These are phyloP conservation scores for Neonectria magnoliae DNA, from an alignment of 2,329 filamentous ascomycete species.

Conservation along the genomic window DNA sequence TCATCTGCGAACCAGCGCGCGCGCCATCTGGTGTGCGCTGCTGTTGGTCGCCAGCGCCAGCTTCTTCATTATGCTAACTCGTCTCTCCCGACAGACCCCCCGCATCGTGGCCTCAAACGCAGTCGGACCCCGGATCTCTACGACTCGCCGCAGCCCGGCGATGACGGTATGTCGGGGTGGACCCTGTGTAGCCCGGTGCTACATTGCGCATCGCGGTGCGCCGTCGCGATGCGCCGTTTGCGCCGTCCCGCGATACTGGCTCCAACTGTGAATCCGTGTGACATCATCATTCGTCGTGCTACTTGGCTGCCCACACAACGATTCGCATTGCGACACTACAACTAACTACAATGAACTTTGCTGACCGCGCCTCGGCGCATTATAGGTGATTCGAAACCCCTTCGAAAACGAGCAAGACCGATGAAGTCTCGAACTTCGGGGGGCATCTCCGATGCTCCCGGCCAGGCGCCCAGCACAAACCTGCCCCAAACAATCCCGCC, in stretches of 20 bases:
- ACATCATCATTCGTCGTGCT: constrained; percentile 46
- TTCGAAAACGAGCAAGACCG: constrained; percentile 66
- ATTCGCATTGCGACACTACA: constrained; percentile 7
- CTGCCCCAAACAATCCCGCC: constrained; percentile 54
- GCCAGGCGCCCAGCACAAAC: constrained; percentile 59
- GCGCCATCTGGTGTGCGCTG: constrained; percentile 19
- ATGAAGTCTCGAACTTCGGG: constrained; percentile 67
- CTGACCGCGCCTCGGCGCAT: constrained; percentile 45
- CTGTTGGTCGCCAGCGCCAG: not conserved
- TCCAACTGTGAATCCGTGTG: constrained; percentile 40
- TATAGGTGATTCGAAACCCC: constrained; percentile 60
- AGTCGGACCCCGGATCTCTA: constrained; percentile 78
- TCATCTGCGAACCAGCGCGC: constrained; percentile 17
- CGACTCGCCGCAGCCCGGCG: constrained; percentile 63
- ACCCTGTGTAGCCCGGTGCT: constrained; percentile 49
- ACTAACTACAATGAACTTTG: not conserved
- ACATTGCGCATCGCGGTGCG: constrained; percentile 44
- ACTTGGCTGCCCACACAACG: constrained; percentile 38
- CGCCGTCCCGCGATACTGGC: constrained; percentile 28
- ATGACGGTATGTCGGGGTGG: constrained; percentile 75
- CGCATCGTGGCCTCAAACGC: constrained; percentile 78
- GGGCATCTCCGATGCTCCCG: constrained; percentile 66
- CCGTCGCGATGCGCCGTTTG: constrained; percentile 33
- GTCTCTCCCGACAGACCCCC: constrained; percentile 54
- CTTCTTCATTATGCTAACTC: constrained; percentile 41